Conservation (phyloP, 129 eudicot genomes). For the Chrysanthemum makinoi region DNA sequence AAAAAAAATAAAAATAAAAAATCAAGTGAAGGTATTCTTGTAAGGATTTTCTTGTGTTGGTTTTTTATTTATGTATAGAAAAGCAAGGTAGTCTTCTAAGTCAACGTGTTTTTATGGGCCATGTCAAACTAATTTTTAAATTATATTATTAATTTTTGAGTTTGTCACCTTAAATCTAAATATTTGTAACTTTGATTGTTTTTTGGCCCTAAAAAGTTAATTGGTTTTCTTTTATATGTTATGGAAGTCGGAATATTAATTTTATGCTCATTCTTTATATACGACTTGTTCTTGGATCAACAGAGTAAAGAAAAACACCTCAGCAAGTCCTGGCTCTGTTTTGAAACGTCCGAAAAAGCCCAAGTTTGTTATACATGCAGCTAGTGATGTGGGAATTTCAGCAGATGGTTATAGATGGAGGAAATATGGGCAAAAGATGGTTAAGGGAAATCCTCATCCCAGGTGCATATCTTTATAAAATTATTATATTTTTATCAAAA, state of each 20-base stretch:
- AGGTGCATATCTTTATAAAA: slow-evolving; percentile 42
- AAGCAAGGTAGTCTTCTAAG: too few species aligned
- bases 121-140: too few species aligned
- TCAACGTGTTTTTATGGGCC: too few species aligned
- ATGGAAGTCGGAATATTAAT: slow-evolving; percentile 10
- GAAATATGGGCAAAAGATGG: slow-evolving; percentile 77
- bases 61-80: too few species aligned
- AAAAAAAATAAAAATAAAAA: too few species aligned
- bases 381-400: slow-evolving; percentile 71
- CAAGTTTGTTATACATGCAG: slow-evolving; percentile 72
- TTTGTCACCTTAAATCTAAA: not conserved
- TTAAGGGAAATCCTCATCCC: slow-evolving; percentile 79
- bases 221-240: not conserved
- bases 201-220: not conserved
- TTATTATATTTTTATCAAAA: not conserved
- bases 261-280: slow-evolving; percentile 3
- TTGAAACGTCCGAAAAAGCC: slow-evolving; percentile 64
- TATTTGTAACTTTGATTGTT: not conserved
- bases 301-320: slow-evolving; percentile 59
- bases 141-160: not conserved
- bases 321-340: slow-evolving; percentile 41
- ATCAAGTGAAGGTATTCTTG: too few species aligned
- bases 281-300: slow-evolving; percentile 17
- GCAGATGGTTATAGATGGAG: slow-evolving; percentile 86
- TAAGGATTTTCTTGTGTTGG: too few species aligned